Base-by-base conservation (phyloP, 208 protist genomes). In the Angomonas ambiguus region DNA sequence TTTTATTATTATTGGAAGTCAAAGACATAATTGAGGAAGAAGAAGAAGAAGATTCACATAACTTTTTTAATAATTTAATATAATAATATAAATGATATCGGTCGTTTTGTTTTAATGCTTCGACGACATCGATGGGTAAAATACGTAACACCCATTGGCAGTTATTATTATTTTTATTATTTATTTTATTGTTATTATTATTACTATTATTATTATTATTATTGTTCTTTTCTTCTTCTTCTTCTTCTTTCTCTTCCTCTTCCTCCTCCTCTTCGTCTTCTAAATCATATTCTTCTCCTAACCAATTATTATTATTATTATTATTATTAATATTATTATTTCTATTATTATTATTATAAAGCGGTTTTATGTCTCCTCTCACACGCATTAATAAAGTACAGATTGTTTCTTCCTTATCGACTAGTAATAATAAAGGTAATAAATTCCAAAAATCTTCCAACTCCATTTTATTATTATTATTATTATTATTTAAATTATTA, bases 51-150 rank as follows among this genome's bases (percentile, higher is more conserved):
- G 8, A n/a, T 45, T 45, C 38, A 45, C 38, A n/a, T 45, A n/a
- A n/a, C 16, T 45, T 16, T 45, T 45, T 45, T 45, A 45, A n/a
- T 45, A 16, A n/a, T 45, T 45, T 45, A 8, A 45, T n/a, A 45
- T 45, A 45, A n/a, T n/a, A 45, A 45, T n/a, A 45, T 45, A 45
- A 45, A 45, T 45, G 38, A 45, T n/a, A 45, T n/a, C 38, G 38
- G 16, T 45, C 38, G 16, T 45, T 45, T 8, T 45, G 16, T 16
- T 45, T 8, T 45, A 45, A 45, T 45, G 38, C 16, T 45, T 45
- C 38, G 38, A 45, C 38, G 38, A 45, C 38, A n/a, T 45, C 38
- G 11, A 45, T 45, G 8, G 38, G 38, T 8, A 16, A 45, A 45
- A 45, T 45, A 8, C 8, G 16, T 45, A 45, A 45, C 38, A n/a